Base-by-base conservation (phyloP, 108 stramenopile genomes). In the Skeletonema marinoi region DNA sequence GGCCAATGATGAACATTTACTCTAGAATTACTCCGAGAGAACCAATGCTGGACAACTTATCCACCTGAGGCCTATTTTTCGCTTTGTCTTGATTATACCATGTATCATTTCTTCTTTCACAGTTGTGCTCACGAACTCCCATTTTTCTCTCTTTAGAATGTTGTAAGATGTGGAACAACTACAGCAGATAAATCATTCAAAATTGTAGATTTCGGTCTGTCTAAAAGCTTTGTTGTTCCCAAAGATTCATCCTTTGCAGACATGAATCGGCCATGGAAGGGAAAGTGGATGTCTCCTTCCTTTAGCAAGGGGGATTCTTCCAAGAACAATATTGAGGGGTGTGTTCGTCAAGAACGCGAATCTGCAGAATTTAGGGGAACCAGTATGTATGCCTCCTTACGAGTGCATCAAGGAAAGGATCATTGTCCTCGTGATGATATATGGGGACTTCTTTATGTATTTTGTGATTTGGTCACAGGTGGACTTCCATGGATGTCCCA, bases 401-500 rank as follows among this genome's bases (percentile, higher is more conserved):
- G 92, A 16, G 91, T 95, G 0, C 94, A 95, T 79, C 94, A 95
- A 65, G 74, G 82, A 16, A 87, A 84, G 64, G 94, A 95, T 65
- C 91, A 95, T 65, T 85, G 85, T 62, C 86, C 86, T 25, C 75
- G 94, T 30, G 94, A 95, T 74, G 94, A 95, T 72, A 78, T 95
- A 42, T 95, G 94, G 94, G 91, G 92, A 36, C 65, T 95, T 7
- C 38, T 95, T 6, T 95, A 95, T 69, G 94, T 95, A 21, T 95
- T 95, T 86, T 95, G 94, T 71, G 94, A 95, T 78, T 74, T 95
- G 61, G 89, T 93, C 12, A 84, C 86, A 32, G 94, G 94, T 4
- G 94, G 94, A 16, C 66, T 95, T 59, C 94, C 94, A 6, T 95
- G 94, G 94, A 95, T 95, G 94, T 83, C 80, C 6, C 74, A 92